A percentile compares a stretch with the other conserved stretches of the same genome.
Conservation (phyloP, 805 yeast species). For the Candida berthetii region DNA sequence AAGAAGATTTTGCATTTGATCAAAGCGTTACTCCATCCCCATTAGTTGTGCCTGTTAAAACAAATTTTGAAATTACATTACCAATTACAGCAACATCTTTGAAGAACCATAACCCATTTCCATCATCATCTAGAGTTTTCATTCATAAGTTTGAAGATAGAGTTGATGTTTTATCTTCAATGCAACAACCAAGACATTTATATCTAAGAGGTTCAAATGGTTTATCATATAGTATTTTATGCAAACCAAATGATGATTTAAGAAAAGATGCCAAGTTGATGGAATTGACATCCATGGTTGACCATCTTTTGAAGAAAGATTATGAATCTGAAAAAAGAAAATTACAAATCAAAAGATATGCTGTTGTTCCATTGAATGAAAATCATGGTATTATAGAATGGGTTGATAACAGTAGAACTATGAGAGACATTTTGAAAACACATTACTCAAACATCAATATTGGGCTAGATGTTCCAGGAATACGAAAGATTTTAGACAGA, state of each 20-base stretch:
- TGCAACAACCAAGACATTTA: constrained; percentile 83
- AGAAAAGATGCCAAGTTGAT: constrained; percentile 92
- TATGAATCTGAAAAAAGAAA: constrained; percentile 69
- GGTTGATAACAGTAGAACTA: constrained; percentile 71
- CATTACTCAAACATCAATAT: constrained; percentile 37
- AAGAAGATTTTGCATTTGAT: constrained; percentile 36
- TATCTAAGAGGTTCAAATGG: constrained; percentile 77
- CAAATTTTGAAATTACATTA: constrained; percentile 61
- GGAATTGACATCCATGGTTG: constrained; percentile 83
- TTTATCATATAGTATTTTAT: constrained; percentile 61
- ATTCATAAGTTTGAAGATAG: constrained; percentile 58
- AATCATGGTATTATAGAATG: constrained; percentile 88
- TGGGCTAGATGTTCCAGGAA: constrained; percentile 17
- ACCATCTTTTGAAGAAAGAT: constrained; percentile 60
- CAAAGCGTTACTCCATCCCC: constrained; percentile 34
- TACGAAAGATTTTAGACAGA: constrained; percentile 20
- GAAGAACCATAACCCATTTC: constrained; percentile 38
- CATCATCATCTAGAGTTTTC: constrained; percentile 38
- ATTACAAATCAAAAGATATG: constrained; percentile 70
- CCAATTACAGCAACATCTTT: constrained; percentile 43
- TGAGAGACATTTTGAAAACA: constrained; percentile 51
- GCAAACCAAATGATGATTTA: constrained; percentile 86
- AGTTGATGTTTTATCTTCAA: constrained; percentile 69
- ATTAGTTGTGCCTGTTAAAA: constrained; percentile 69
- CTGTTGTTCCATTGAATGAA: constrained; percentile 84